A percentile compares a stretch with the other conserved stretches of the same genome.
phyloP scores from a whole-genome alignment of 1,284 basidiomycete species.

The Tilletia indica region DNA sequence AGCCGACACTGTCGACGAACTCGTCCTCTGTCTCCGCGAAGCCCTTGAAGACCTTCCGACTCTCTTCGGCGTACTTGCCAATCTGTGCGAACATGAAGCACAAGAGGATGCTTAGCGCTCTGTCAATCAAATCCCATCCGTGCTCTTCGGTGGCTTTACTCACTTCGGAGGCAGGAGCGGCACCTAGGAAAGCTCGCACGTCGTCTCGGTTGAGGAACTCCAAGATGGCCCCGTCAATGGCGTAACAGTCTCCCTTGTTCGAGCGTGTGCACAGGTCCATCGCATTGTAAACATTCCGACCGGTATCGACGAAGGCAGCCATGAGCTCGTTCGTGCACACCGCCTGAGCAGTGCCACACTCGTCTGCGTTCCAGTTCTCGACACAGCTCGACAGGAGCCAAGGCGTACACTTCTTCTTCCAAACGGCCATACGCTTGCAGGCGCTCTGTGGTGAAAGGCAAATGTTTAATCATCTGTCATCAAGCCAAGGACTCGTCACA shows the following conservation, averaged over 20 bases:
- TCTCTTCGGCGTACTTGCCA: conserved; percentile 13
- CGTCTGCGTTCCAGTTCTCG: conserved; percentile 1
- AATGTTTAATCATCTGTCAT: too few species aligned
- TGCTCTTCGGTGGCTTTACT: background rate
- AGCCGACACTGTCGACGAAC: background rate
- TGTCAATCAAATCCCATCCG: too few species aligned
- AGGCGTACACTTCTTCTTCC: background rate
- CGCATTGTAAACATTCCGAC: conserved; percentile 47
- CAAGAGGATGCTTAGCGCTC: too few species aligned
- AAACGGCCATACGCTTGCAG: background rate
- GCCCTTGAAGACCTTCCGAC: background rate
- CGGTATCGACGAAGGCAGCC: conserved; percentile 34
- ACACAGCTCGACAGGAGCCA: background rate
- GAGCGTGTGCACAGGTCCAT: conserved; percentile 32
- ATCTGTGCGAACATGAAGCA: background rate
- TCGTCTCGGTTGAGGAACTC: conserved; percentile 12
- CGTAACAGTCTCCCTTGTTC: background rate
- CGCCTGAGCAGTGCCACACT: background rate
- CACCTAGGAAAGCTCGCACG: background rate
- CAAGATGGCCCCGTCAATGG: background rate
- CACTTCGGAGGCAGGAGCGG: background rate
- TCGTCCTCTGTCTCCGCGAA: conserved; percentile 3
- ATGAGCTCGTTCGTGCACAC: conserved; percentile 25
- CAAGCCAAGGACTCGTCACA: too few species aligned
- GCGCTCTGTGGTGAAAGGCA: background rate